Conservation (phyloP, 495 filamentous ascomycete species). For the Penicillium herquei region DNA sequence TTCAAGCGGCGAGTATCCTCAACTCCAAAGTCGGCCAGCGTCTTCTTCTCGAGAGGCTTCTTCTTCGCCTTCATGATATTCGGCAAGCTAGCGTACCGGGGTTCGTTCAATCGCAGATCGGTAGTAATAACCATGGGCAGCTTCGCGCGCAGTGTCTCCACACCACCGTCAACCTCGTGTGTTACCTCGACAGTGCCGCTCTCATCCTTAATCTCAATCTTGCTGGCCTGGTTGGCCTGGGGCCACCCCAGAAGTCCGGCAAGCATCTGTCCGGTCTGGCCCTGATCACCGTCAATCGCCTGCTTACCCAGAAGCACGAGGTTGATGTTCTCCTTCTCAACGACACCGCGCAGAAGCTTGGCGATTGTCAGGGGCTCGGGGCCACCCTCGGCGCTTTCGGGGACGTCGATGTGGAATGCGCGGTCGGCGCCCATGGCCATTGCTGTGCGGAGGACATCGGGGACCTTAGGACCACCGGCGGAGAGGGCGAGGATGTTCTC, state of each 20-base stretch:
- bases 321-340: slow-evolving; percentile 79
- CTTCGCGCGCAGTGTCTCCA: slow-evolving; percentile 80
- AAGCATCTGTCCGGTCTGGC: slow-evolving; percentile 97
- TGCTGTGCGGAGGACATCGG: slow-evolving; percentile 86
- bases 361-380: slow-evolving; percentile 91
- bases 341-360: slow-evolving; percentile 78
- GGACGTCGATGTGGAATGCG: slow-evolving; percentile 76
- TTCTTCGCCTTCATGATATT: slow-evolving; percentile 99
- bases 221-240: slow-evolving; percentile 89
- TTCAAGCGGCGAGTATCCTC: slow-evolving; percentile 74
- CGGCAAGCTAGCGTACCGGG: slow-evolving; percentile 88
- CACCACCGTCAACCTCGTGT: slow-evolving; percentile 92
- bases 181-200: slow-evolving; percentile 64
- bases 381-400: slow-evolving; percentile 46
- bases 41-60: slow-evolving; percentile 94
- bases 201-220: slow-evolving; percentile 67
- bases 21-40: slow-evolving; percentile 73
- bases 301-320: slow-evolving; percentile 94
- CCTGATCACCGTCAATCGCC: slow-evolving; percentile 93
- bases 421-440: slow-evolving; percentile 99
- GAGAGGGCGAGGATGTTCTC: slow-evolving; percentile 87
- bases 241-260: slow-evolving; percentile 89
- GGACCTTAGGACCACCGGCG: slow-evolving; percentile 81
- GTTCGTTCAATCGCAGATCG: slow-evolving; percentile 92
- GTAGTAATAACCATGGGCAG: slow-evolving; percentile 92